Percentiles rank a stretch among this genome's conserved stretches.
These are phyloP conservation scores for Saitozyma podzolica DNA, from an alignment of 768 basidiomycete genomes.

Conservation along the genomic window DNA sequence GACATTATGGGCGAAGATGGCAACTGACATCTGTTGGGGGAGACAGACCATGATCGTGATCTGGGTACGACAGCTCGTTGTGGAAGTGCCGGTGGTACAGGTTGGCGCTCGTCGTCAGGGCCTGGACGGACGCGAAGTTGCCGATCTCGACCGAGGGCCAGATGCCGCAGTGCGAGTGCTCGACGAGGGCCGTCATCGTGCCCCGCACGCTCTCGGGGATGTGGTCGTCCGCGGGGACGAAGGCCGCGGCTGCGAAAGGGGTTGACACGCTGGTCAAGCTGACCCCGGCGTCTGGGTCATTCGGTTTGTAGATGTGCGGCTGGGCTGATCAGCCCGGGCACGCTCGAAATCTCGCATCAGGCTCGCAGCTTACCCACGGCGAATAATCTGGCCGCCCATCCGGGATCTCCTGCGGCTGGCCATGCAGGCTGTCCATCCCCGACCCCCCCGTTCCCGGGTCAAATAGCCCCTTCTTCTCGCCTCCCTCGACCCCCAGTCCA, in stretches of 20 bases:
- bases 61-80: neutral
- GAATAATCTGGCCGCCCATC: slow-evolving; percentile 10
- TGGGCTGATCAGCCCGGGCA: neutral
- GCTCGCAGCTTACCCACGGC: slow-evolving; percentile 6
- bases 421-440: neutral
- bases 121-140: slow-evolving; percentile 13
- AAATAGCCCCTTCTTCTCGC: neutral
- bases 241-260: neutral
- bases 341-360: no score
- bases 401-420: slow-evolving; percentile 3
- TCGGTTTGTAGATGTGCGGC: slow-evolving; percentile 12
- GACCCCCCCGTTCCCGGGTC: neutral
- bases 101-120: slow-evolving; percentile 10
- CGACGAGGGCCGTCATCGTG: slow-evolving; percentile 1
- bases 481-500: no score
- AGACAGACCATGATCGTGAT: no score
- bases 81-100: slow-evolving; percentile 15
- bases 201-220: slow-evolving; percentile 1
- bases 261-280: neutral
- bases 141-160: slow-evolving; percentile 10
- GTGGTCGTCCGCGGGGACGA: neutral
- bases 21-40: no score
- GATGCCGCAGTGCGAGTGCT: slow-evolving; percentile 6
- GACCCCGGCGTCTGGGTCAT: slow-evolving; percentile 3
- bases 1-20: slow-evolving; percentile 40